phyloP scores from a whole-genome alignment of 495 filamentous ascomycete genomes.

The Oidiodendron maius region DNA sequence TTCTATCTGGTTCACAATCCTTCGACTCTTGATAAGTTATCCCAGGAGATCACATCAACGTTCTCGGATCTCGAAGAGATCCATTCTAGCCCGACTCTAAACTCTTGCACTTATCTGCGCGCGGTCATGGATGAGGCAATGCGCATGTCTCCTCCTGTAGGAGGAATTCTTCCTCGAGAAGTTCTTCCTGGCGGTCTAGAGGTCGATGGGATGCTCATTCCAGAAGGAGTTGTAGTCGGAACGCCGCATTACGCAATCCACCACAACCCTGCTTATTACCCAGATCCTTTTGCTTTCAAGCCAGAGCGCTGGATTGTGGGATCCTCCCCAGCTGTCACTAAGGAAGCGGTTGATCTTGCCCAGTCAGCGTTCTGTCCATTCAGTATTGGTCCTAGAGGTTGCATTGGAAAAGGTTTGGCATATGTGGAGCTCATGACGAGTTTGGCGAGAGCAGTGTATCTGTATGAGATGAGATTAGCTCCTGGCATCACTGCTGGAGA shows the following conservation, averaged over 20 bases:
- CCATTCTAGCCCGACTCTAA: conserved; percentile 13
- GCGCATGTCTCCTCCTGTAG: conserved; percentile 62
- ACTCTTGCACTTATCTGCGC: conserved; percentile 40
- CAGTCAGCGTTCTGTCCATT: conserved; percentile 54
- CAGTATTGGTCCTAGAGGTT: conserved; percentile 47
- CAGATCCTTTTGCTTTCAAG: conserved; percentile 38
- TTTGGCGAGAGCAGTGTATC: conserved; percentile 38
- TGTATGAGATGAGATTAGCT: conserved; percentile 40
- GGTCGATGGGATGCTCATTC: conserved; percentile 26
- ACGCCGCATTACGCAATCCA: conserved; percentile 51
- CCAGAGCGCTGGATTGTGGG: conserved; percentile 38
- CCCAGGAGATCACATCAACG: conserved; percentile 38
- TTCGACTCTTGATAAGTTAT: conserved; percentile 39
- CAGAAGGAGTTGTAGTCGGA: conserved; percentile 39
- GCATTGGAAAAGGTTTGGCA: conserved; percentile 54
- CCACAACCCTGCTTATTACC: conserved; percentile 47
- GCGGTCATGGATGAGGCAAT: conserved; percentile 66
- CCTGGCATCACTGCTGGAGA: conserved; percentile 31
- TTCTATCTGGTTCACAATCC: conserved; percentile 63
- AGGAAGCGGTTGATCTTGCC: conserved; percentile 33
- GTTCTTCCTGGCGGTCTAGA: conserved; percentile 52
- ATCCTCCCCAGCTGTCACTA: conserved; percentile 14
- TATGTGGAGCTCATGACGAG: conserved; percentile 45
- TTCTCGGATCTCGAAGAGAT: conserved; percentile 51
- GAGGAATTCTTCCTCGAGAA: conserved; percentile 52